phyloP scores from a whole-genome alignment of 352 stramenopile genomes.

The Thraustochytrium striatum region DNA sequence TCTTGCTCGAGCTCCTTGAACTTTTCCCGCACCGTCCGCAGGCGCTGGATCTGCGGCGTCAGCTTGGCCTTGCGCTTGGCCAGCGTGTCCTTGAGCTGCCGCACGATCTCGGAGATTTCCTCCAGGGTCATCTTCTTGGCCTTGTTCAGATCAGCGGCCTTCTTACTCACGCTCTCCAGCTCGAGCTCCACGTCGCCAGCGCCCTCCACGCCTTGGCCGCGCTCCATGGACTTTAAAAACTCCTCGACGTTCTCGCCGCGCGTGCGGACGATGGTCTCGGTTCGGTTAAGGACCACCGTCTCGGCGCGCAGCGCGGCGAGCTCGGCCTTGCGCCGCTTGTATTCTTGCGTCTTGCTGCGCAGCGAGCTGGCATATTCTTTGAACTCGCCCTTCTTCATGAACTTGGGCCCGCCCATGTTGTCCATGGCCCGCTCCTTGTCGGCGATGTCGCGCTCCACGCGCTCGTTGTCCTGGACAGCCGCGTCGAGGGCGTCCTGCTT shows the following conservation, averaged over 20 bases:
- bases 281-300: constrained; percentile 79
- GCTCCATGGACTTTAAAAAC: constrained; percentile 56
- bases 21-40: constrained; percentile 73
- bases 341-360: constrained; percentile 82
- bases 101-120: constrained; percentile 83
- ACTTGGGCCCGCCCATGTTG: constrained; percentile 62
- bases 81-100: constrained; percentile 81
- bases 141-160: constrained; percentile 79
- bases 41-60: constrained; percentile 82
- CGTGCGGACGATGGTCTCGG: constrained; percentile 80
- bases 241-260: constrained; percentile 64
- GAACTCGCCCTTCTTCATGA: constrained; percentile 80
- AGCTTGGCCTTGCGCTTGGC: constrained; percentile 84
- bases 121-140: constrained; percentile 84
- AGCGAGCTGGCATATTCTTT: constrained; percentile 78
- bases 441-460: constrained; percentile 64
- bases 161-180: constrained; percentile 75
- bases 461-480: constrained; percentile 61
- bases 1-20: constrained; percentile 82
- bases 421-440: constrained; percentile 52
- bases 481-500: constrained; percentile 82
- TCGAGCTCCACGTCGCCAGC: constrained; percentile 78
- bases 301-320: constrained; percentile 74
- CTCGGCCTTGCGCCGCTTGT: constrained; percentile 81
- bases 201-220: constrained; percentile 59